phyloP scores from a whole-genome alignment of 805 yeast species.

The Kodamaea leandrae region DNA sequence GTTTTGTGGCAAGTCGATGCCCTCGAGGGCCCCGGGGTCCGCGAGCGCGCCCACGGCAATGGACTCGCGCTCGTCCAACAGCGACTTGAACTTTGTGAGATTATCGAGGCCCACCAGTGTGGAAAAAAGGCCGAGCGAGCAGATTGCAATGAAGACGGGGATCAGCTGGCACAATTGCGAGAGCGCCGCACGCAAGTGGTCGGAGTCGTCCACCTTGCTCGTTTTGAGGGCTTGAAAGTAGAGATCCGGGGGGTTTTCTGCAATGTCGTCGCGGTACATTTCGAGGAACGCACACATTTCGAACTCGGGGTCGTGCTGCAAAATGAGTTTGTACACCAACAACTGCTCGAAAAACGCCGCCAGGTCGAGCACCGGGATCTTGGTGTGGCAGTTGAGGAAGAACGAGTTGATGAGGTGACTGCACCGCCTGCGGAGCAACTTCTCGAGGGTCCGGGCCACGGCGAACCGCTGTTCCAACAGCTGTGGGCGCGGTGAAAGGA shows the following conservation, averaged over 20 bases:
- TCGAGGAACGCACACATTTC: conserved; percentile 16
- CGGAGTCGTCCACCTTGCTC: conserved; percentile 17
- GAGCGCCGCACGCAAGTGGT: conserved; percentile 20
- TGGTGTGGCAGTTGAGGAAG: conserved; percentile 31
- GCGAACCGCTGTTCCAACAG: conserved; percentile 16
- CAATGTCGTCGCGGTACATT: conserved; percentile 7
- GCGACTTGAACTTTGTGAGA: conserved; percentile 24
- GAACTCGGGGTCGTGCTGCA: conserved; percentile 17
- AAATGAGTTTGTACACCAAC: conserved; percentile 24
- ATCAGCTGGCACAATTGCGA: conserved; percentile 20
- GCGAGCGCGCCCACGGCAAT: conserved; percentile 21
- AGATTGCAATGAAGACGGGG: conserved; percentile 26
- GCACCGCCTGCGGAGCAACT: conserved; percentile 17
- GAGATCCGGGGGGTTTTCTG: conserved; percentile 12
- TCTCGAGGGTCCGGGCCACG: conserved; percentile 17
- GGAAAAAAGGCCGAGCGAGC: conserved; percentile 33
- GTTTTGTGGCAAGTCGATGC: conserved; percentile 14
- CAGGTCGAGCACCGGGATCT: conserved; percentile 32
- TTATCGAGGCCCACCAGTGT: conserved; percentile 34
- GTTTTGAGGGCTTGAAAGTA: conserved; percentile 15
- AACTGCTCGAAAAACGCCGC: conserved; percentile 29
- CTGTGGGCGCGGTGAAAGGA: not conserved
- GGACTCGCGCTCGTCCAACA: conserved; percentile 28
- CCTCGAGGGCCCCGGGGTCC: conserved; percentile 7
- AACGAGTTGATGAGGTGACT: conserved; percentile 25